Evolutionary conservation across 805 yeast species (phyloP), one percentile per base, ranked within the genome.

Genomic region (Scheffersomyces ergatensis): DNA sequence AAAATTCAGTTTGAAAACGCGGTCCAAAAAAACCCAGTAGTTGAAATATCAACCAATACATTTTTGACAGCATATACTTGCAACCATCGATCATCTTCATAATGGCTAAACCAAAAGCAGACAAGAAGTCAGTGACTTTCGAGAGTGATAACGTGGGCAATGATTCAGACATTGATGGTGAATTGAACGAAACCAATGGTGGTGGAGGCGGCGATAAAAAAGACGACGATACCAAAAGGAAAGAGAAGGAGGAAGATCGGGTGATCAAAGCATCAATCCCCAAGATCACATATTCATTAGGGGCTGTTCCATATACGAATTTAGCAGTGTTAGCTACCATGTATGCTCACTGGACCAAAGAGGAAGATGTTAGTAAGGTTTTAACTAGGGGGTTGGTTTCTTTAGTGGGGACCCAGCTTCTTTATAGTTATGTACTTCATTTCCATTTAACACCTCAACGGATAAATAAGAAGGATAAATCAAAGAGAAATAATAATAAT

Each of bases 311-410:
- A 14, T 40, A 57, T 34, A 74, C 65, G 44, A 51, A 57, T 19
- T 45, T 60, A 17, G 25, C 58, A 8, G 36, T 60, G 3, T 46
- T 68, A 19, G 40, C 33, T 20, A 60, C 55, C 7, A 57, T 68
- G 62, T 66, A 64, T 46, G 33, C 49, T 20, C n/a, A n/a, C n/a
- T 34, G 44, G 17, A 72, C 70, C 8, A 45, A 69, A 14, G 57
- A 65, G 0, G 38, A 45, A 8, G 40, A 63, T 33, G 53, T 59
- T 12, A 45, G 43, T 20, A 42, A 36, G 1, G 47, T 53, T 1
- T 49, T 70, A 54, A 39, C 50, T 4, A 48, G 50, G 43, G 66
- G 72, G 1, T 51, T 60, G 2, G 20, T 57, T 8, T 46, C 50
- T 4, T 50, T 64, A 17, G 15, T 60, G 2, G 49, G 54, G 4